Percentiles rank a stretch among this genome's conserved stretches.
phyloP scores from a whole-genome alignment of 1,139 yeast species.

The Arxiozyma slooffiae region DNA sequence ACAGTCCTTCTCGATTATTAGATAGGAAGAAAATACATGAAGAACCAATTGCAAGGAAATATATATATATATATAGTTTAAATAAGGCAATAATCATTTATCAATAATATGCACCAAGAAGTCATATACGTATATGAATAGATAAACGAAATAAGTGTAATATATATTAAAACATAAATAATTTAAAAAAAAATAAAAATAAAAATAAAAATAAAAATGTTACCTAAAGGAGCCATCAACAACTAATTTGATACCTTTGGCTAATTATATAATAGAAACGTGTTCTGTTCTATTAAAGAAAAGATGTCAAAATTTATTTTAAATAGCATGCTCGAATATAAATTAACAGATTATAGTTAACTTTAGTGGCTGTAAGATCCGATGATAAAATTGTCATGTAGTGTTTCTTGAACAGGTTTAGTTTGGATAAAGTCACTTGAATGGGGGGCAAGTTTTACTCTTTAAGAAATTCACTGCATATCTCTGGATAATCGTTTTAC shows the following conservation, averaged over 20 bases:
- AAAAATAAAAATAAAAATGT: slow-evolving; percentile 56
- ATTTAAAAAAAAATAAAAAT: no score
- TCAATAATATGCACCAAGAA: no score
- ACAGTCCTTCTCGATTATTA: no score
- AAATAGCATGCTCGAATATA: slow-evolving; percentile 97
- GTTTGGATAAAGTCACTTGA: slow-evolving; percentile 94
- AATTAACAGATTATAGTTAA: slow-evolving; percentile 81
- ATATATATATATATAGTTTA: slow-evolving; percentile 1
- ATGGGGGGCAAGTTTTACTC: slow-evolving; percentile 61
- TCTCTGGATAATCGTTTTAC: slow-evolving; percentile 90
- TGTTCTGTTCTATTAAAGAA: slow-evolving; percentile 99
- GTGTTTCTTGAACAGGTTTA: slow-evolving; percentile 95
- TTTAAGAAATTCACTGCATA: slow-evolving; percentile 76
- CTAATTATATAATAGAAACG: slow-evolving; percentile 94
- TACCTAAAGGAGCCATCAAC: slow-evolving; percentile 97
- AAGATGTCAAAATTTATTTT: slow-evolving; percentile 95
- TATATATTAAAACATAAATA: no score
- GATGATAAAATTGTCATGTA: slow-evolving; percentile 93
- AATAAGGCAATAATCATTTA: no score
- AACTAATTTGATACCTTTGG: slow-evolving; percentile 83
- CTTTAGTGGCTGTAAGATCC: slow-evolving; percentile 83
- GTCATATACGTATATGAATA: no score
- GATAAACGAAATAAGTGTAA: neutral
- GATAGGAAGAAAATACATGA: neutral
- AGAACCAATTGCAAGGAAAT: slow-evolving; percentile 3